Conservation (phyloP, 2,329 filamentous ascomycete genomes). For the Paraphaeosphaeria sporulosa region DNA sequence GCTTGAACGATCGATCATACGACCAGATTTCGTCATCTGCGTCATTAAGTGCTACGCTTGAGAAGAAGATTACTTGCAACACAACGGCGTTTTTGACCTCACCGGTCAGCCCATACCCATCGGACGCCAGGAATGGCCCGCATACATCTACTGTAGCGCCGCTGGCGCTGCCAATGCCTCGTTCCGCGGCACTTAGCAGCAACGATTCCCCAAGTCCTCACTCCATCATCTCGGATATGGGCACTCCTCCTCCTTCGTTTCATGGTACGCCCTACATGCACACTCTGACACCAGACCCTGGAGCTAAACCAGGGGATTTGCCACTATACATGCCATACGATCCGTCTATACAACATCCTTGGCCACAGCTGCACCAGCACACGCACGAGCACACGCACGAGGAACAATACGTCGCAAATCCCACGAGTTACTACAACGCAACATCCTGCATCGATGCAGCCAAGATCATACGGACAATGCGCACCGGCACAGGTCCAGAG, state of each 20-base stretch:
- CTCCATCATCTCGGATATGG: slow-evolving; percentile 43
- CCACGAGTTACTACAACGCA: slow-evolving; percentile 33
- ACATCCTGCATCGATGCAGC: slow-evolving; percentile 52
- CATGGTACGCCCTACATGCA: slow-evolving; percentile 32
- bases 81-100: slow-evolving; percentile 29
- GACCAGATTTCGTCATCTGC: slow-evolving; percentile 40
- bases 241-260: slow-evolving; percentile 34
- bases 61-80: slow-evolving; percentile 36
- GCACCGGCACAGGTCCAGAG: slow-evolving; percentile 46
- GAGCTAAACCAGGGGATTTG: slow-evolving; percentile 36
- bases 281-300: slow-evolving; percentile 26
- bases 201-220: slow-evolving; percentile 40
- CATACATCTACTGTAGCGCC: slow-evolving; percentile 30
- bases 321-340: slow-evolving; percentile 35
- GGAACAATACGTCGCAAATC: slow-evolving; percentile 20
- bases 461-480: slow-evolving; percentile 56
- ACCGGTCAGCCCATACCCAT: slow-evolving; percentile 17
- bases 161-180: slow-evolving; percentile 32
- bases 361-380: slow-evolving; percentile 29
- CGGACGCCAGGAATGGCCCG: slow-evolving; percentile 23
- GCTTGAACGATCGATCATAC: slow-evolving; percentile 30
- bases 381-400: not conserved
- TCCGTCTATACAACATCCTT: slow-evolving; percentile 28
- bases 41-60: slow-evolving; percentile 41
- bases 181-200: slow-evolving; percentile 31